These are phyloP conservation scores for Cercospora sp. DNA, from an alignment of 2,329 filamentous ascomycete genomes.

Conservation along the genomic window DNA sequence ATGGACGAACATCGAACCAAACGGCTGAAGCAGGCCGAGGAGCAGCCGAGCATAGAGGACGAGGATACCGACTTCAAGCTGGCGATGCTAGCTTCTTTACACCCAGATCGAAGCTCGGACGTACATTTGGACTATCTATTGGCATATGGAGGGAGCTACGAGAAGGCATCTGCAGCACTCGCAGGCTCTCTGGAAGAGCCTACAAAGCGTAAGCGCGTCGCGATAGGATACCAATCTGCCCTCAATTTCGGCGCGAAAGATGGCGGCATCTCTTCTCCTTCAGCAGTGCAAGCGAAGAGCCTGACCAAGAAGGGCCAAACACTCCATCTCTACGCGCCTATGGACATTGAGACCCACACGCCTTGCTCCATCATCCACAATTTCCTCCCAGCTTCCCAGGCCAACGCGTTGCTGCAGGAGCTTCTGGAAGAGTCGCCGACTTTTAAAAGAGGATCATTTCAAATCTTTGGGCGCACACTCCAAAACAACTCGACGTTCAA, in stretches of 20 bases:
- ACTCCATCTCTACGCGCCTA: constrained; percentile 76
- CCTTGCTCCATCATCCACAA: constrained; percentile 92
- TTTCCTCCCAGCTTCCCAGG: constrained; percentile 71
- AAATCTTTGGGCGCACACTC: constrained; percentile 85
- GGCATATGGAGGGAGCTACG: constrained; percentile 73
- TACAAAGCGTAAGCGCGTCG: constrained; percentile 39
- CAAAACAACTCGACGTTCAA: constrained; percentile 79
- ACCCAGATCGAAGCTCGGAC: constrained; percentile 64
- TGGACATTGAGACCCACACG: constrained; percentile 78
- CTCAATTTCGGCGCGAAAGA: constrained; percentile 28
- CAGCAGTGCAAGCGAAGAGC: constrained; percentile 31
- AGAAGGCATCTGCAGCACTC: constrained; percentile 62
- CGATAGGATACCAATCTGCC: constrained; percentile 49
- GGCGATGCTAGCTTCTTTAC: constrained; percentile 76
- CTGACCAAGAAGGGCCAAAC: constrained; percentile 78
- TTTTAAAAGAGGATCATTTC: constrained; percentile 72
- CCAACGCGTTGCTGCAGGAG: constrained; percentile 72
- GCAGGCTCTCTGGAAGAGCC: constrained; percentile 24
- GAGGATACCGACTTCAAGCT: constrained; percentile 90
- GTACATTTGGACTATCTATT: constrained; percentile 76
- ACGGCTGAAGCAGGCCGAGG: constrained; percentile 22
- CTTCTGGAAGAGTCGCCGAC: constrained; percentile 70
- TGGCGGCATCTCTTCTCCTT: not conserved
- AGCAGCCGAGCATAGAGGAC: constrained; percentile 43
- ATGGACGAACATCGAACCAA: constrained; percentile 27